Percentiles rank a stretch among this genome's conserved stretches.
These are phyloP conservation scores for Atractiella rhizophila DNA, from an alignment of 768 basidiomycete species.

Conservation along the genomic window DNA sequence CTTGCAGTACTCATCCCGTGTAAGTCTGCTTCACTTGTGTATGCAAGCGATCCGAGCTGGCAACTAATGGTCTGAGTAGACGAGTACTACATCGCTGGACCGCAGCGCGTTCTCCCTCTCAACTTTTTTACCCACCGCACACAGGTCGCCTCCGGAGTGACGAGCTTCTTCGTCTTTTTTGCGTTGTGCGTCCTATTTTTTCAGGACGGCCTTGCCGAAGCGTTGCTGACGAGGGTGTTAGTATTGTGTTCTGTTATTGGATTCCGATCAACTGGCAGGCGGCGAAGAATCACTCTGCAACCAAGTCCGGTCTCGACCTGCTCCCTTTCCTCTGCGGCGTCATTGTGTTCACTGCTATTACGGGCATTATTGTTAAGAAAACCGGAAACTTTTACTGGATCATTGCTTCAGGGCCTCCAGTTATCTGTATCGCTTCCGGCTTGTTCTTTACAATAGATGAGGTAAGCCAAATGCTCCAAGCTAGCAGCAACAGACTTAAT, in stretches of 20 bases:
- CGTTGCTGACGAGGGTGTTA: neutral
- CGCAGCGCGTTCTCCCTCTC: slow-evolving; percentile 23
- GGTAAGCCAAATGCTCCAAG: too few species aligned
- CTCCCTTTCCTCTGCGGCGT: slow-evolving; percentile 23
- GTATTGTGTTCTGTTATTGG: slow-evolving; percentile 19
- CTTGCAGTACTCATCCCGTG: too few species aligned
- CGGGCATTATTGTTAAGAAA: slow-evolving; percentile 18
- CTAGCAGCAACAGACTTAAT: too few species aligned
- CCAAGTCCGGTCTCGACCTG: slow-evolving; percentile 26
- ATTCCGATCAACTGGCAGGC: slow-evolving; percentile 22
- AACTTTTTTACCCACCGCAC: slow-evolving; percentile 16
- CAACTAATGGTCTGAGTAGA: slow-evolving; percentile 6
- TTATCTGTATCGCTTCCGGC: slow-evolving; percentile 22
- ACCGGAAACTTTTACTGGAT: slow-evolving; percentile 22
- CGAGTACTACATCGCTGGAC: slow-evolving; percentile 18
- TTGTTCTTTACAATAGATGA: slow-evolving; percentile 22
- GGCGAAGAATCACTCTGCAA: too few species aligned
- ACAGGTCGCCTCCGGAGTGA: neutral
- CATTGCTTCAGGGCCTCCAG: slow-evolving; percentile 19
- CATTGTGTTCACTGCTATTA: slow-evolving; percentile 19
- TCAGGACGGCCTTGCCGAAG: slow-evolving; percentile 8
- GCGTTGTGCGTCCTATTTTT: slow-evolving; percentile 12
- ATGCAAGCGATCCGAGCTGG: too few species aligned
- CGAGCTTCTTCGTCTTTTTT: slow-evolving; percentile 8
- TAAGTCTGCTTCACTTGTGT: too few species aligned